phyloP scores from a whole-genome alignment of 1,284 basidiomycete species.

The Pascua sp. region DNA sequence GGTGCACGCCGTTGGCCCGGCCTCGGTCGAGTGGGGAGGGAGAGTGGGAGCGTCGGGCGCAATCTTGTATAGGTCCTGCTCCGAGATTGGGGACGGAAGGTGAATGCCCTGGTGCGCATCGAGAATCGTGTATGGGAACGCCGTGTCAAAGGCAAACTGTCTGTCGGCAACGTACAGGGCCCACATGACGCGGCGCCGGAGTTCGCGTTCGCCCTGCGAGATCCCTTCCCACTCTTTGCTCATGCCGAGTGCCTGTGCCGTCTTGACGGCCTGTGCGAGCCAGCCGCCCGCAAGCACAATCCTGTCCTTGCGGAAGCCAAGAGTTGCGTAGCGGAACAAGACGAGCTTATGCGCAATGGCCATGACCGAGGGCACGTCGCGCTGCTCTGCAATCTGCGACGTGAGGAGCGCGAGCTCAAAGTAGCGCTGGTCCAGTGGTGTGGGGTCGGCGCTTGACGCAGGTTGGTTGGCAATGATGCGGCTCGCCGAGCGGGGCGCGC shows the following conservation, averaged over 20 bases:
- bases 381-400: conserved; percentile 35
- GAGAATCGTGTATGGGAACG: conserved; percentile 43
- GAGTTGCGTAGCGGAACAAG: conserved; percentile 35
- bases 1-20: conserved; percentile 35
- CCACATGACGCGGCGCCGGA: conserved; percentile 43
- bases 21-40: conserved; percentile 33
- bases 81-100: conserved; percentile 41
- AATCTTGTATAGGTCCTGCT: conserved; percentile 37
- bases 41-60: conserved; percentile 26
- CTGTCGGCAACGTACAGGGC: conserved; percentile 42
- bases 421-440: conserved; percentile 43
- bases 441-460: conserved; percentile 25
- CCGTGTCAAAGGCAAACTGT: conserved; percentile 39
- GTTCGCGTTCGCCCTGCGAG: conserved; percentile 39
- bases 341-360: conserved; percentile 42
- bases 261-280: conserved; percentile 41
- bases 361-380: conserved; percentile 39
- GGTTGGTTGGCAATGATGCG: conserved; percentile 19
- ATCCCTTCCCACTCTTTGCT: conserved; percentile 44
- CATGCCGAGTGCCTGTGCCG: conserved; percentile 41
- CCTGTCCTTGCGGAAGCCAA: conserved; percentile 29
- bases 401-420: conserved; percentile 39
- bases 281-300: conserved; percentile 31
- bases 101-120: conserved; percentile 41
- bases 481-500: conserved; percentile 19